Conservation (phyloP, 148 eudicot genomes). For the Chenopodium formosanum region DNA sequence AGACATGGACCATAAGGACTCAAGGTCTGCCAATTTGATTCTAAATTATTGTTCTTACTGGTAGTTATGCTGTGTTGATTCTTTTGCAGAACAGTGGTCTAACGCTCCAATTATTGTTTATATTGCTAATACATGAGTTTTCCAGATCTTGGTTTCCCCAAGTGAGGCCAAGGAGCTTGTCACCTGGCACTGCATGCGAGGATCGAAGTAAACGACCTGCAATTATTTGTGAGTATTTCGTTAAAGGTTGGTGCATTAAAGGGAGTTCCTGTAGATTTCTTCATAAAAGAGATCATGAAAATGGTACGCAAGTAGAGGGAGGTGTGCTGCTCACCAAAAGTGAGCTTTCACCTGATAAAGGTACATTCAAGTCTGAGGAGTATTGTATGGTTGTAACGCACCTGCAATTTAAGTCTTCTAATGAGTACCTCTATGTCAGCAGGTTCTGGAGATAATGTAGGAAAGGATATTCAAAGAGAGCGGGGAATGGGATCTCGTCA, state of each 20-base stretch:
- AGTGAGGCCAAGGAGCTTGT: slow-evolving; percentile 54
- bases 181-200: slow-evolving; percentile 42
- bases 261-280: slow-evolving; percentile 84
- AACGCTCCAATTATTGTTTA: slow-evolving; percentile 25
- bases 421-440: slow-evolving; percentile 40
- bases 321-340: slow-evolving; percentile 31
- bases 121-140: slow-evolving; percentile 37
- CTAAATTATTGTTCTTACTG: slow-evolving; percentile 9
- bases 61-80: slow-evolving; percentile 15
- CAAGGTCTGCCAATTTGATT: slow-evolving; percentile 50
- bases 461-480: slow-evolving; percentile 26
- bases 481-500: slow-evolving; percentile 25
- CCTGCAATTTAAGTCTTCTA: slow-evolving; percentile 29
- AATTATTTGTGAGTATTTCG: slow-evolving; percentile 64
- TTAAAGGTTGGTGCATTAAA: slow-evolving; percentile 95
- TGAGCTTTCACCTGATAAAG: slow-evolving; percentile 39
- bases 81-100: slow-evolving; percentile 15
- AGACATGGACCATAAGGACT: slow-evolving; percentile 31
- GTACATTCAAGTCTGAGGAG: slow-evolving; percentile 35
- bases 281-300: slow-evolving; percentile 52
- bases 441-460: slow-evolving; percentile 42
- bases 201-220: slow-evolving; percentile 58
- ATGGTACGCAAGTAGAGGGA: slow-evolving; percentile 34
- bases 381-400: slow-evolving; percentile 18
- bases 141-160: slow-evolving; percentile 54